These are phyloP conservation scores for Malassezia vespertilionis DNA, from an alignment of 1,284 basidiomycete species.

Conservation along the genomic window DNA sequence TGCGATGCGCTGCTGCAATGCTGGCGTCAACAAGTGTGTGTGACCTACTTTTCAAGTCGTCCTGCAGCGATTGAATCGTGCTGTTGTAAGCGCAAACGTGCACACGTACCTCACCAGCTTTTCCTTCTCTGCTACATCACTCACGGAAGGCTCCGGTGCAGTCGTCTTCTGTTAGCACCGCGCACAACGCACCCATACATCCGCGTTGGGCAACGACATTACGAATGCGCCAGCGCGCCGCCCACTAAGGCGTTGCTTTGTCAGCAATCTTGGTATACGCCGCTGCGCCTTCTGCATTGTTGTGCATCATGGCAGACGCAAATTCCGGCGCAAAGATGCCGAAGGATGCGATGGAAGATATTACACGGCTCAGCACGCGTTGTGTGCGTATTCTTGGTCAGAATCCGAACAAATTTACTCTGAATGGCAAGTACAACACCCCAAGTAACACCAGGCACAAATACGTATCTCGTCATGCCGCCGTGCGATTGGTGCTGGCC, in stretches of 20 bases:
- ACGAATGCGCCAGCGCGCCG: too few relatives aligned
- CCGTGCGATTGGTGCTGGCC: conserved; percentile 28
- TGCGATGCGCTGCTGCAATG: conserved; percentile 29
- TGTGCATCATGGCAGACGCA: background rate
- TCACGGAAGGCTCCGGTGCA: conserved; percentile 31
- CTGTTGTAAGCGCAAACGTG: conserved; percentile 9
- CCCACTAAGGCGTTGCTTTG: too few relatives aligned
- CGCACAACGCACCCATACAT: conserved; percentile 12
- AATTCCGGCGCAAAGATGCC: too few relatives aligned
- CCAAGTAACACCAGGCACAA: conserved; percentile 56
- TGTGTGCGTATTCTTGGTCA: conserved; percentile 53
- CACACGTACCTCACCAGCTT: conserved; percentile 33
- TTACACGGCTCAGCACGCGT: conserved; percentile 17
- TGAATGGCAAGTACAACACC: conserved; percentile 58
- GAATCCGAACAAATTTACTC: conserved; percentile 82
- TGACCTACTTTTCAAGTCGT: conserved; percentile 25
- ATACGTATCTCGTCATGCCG: conserved; percentile 66
- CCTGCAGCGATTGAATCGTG: conserved; percentile 36
- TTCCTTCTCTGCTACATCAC: conserved; percentile 46
- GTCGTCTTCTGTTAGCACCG: conserved; percentile 4
- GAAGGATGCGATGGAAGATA: conserved; percentile 15
- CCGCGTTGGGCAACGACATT: too few relatives aligned
- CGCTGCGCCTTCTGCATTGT: too few relatives aligned
- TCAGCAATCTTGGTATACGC: too few relatives aligned
- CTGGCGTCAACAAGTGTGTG: conserved; percentile 8